Evolutionary conservation across 495 filamentous ascomycete genomes (phyloP).

Genomic region (Pyronema omphalodes): DNA sequence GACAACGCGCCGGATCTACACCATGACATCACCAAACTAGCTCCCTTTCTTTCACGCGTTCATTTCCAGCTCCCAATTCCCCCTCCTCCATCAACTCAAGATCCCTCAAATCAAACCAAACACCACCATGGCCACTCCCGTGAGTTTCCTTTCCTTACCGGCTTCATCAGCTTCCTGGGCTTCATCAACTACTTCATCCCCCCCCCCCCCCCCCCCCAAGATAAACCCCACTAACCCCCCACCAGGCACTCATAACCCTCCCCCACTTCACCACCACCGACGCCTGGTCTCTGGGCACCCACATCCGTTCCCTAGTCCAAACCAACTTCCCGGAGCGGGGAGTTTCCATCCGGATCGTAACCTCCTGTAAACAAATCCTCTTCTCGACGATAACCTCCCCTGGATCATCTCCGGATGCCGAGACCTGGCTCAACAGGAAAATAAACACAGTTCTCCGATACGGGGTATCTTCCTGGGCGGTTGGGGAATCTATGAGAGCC

Average conservation of each 20-base stretch:
- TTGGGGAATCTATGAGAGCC: conserved; percentile 40
- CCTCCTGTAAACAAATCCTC: conserved; percentile 37
- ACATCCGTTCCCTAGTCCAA: conserved; percentile 43
- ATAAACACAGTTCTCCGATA: conserved; percentile 51
- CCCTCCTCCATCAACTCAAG: too few species aligned
- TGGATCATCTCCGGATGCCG: conserved; percentile 44
- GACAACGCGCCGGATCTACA: too few species aligned
- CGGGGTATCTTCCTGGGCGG: conserved; percentile 46
- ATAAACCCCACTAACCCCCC: background rate
- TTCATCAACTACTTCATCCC: too few species aligned
- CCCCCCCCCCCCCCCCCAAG: background rate
- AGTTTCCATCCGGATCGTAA: conserved; percentile 47
- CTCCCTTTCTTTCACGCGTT: too few species aligned
- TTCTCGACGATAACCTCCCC: conserved; percentile 36
- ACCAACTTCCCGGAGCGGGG: conserved; percentile 31
- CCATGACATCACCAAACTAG: too few species aligned
- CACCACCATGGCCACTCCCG: too few species aligned
- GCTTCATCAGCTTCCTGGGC: too few species aligned
- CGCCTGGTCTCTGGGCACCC: conserved; percentile 47
- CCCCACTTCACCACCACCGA: conserved; percentile 43
- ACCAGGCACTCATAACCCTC: conserved; percentile 30
- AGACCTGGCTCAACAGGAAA: conserved; percentile 43
- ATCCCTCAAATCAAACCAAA: too few species aligned
- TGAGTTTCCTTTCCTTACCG: too few species aligned
- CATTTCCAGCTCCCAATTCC: too few species aligned